phyloP scores from a whole-genome alignment of 2,329 filamentous ascomycete species.

The Scolecobasidium constrictum region DNA sequence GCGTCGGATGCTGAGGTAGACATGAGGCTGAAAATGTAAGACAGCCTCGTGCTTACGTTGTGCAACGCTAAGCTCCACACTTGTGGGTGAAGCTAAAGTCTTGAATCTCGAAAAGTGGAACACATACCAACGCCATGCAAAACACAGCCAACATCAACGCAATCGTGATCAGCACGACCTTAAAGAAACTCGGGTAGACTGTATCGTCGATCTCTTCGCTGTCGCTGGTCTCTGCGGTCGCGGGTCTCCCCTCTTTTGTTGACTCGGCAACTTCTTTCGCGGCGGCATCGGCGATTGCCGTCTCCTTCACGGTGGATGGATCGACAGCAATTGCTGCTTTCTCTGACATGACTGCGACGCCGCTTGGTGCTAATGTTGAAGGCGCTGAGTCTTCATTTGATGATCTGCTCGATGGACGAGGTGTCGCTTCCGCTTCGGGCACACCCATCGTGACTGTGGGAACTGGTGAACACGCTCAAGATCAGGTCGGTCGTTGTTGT shows the following conservation, averaged over 20 bases:
- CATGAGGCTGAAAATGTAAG: background rate
- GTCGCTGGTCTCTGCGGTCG: background rate
- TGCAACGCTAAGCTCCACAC: too few species aligned
- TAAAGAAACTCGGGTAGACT: slow-evolving; percentile 23
- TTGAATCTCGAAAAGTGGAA: too few species aligned
- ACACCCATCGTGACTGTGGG: background rate
- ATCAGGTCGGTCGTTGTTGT: background rate
- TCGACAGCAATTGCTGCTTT: background rate
- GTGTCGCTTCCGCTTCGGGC: background rate
- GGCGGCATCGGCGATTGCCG: background rate
- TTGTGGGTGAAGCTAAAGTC: slow-evolving; percentile 8
- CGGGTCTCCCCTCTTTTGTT: background rate
- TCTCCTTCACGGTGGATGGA: background rate
- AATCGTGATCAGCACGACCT: slow-evolving; percentile 23
- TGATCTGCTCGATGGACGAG: background rate
- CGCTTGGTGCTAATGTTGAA: background rate
- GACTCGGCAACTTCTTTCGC: background rate
- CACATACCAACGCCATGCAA: slow-evolving; percentile 13
- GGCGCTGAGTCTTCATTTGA: background rate
- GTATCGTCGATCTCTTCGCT: slow-evolving; percentile 16
- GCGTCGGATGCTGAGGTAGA: background rate
- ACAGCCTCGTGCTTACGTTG: slow-evolving; percentile 14
- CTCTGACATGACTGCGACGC: background rate
- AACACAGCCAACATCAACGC: slow-evolving; percentile 23
- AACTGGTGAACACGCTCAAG: background rate